Conservation (phyloP, 2,329 filamentous ascomycete species). For the Ceratocystis ficicola region DNA sequence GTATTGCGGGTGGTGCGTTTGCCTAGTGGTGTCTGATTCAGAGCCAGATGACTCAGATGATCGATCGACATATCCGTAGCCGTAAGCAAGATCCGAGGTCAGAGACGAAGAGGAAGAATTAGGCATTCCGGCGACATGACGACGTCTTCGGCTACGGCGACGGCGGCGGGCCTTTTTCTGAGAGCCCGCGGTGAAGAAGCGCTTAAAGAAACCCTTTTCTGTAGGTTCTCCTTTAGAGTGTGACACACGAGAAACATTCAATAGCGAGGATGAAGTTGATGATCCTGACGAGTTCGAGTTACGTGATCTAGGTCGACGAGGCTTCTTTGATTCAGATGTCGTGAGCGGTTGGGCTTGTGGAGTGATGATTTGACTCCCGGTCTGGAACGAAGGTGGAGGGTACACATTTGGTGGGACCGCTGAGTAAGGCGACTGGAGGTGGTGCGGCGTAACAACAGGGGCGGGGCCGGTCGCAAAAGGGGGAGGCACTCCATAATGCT, state of each 20-base stretch:
- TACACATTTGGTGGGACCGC: constrained; percentile 12
- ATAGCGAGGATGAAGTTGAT: constrained; percentile 45
- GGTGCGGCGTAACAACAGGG: constrained; percentile 14
- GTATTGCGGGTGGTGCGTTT: constrained; percentile 12
- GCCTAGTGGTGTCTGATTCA: constrained; percentile 15
- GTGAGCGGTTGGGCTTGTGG: constrained; percentile 7
- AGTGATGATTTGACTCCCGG: constrained; percentile 2
- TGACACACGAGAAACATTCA: constrained; percentile 52
- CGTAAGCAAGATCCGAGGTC: constrained; percentile 57
- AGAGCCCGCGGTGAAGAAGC: constrained; percentile 50
- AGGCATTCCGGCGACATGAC: constrained; percentile 43
- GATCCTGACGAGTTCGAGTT: constrained; percentile 33
- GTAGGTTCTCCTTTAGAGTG: constrained; percentile 32
- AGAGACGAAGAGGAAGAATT: constrained; percentile 57
- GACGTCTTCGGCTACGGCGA: constrained; percentile 31
- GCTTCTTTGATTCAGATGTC: constrained; percentile 2
- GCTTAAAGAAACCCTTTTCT: constrained; percentile 43
- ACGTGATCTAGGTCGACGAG: constrained; percentile 11
- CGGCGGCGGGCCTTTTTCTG: constrained; percentile 36
- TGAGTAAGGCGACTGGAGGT: constrained; percentile 16
- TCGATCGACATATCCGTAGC: constrained; percentile 44
- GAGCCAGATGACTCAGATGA: constrained; percentile 16
- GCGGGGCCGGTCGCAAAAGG: not conserved
- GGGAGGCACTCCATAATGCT: constrained; percentile 8
- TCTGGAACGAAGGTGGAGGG: constrained; percentile 13